Evolutionary conservation across 2,329 filamentous ascomycete genomes (phyloP), one percentile per base, ranked within the genome.

Genomic region (Podosphaera fusca): DNA sequence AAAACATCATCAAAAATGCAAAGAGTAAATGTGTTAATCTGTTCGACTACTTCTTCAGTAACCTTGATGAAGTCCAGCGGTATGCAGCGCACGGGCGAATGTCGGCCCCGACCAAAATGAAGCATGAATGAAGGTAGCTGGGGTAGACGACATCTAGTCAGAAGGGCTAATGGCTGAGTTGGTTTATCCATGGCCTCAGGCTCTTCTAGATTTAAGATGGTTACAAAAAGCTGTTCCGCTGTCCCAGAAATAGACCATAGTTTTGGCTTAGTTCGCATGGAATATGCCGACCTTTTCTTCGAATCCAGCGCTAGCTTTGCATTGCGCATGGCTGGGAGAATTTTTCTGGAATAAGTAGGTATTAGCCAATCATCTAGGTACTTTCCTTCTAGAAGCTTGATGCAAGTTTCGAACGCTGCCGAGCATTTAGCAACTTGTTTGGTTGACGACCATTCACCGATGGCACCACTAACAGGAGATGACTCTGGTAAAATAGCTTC

Each of bases 381-480:
- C 1, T 77, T 77, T 56, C 76, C 75, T 58, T 78, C 73, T 53
- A 82, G 74, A 14, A 98, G 74, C 60, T 80, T 67, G 1, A 87
- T 67, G 64, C 89, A 95, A 55, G 84, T 79, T 64, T 88, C 79
- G 66, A 90, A 96, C 0, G 92, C 90, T 2, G 89, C 90, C 0
- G 89, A 87, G 61, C 86, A 87, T 68, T 92, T 94, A 3, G 92
- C 90, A 21, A 84, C 70, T 35, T 81, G 75, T 68, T 95, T 96
- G 58, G 76, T 85, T 6, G 73, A 67, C 57, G 82, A 79, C 0
- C 79, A 70, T 6, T 71, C 73, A 4, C 92, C 90, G 10, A 74
- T 73, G 4, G 78, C 74, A 35, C 78, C 80, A 57, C 75, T 77
- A 40, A 95, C 71, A 0, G 87, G 87, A 0, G 87, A 85, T 30